phyloP scores from a whole-genome alignment of 2,329 filamentous ascomycete species.

The Trichoderma aggressivum region DNA sequence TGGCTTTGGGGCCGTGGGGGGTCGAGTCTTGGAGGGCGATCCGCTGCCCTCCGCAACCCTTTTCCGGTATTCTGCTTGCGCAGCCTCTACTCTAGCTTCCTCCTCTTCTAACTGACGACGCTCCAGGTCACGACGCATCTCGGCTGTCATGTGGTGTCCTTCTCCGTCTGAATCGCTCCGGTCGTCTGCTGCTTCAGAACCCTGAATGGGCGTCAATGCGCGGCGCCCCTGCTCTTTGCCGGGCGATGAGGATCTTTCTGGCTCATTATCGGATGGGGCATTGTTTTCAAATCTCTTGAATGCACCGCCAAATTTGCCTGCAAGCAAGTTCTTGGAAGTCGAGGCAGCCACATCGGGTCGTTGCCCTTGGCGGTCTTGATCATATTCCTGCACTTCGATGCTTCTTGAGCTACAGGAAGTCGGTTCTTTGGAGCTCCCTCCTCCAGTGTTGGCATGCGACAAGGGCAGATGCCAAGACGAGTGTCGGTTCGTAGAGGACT shows the following conservation, averaged over 20 bases:
- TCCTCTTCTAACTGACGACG: conserved; percentile 77
- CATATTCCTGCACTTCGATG: conserved; percentile 48
- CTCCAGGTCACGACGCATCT: conserved; percentile 87
- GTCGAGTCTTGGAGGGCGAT: conserved; percentile 36
- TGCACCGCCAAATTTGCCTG: conserved; percentile 85
- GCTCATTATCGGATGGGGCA: conserved; percentile 26
- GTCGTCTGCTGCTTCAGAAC: conserved; percentile 64
- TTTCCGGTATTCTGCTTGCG: conserved; percentile 82
- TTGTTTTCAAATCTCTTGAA: conserved; percentile 84
- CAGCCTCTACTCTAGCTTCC: conserved; percentile 83
- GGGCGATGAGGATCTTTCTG: conserved; percentile 46
- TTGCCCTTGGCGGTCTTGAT: conserved; percentile 57
- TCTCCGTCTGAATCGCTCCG: conserved; percentile 60
- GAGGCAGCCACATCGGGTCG: conserved; percentile 69
- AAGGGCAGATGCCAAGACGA: conserved; percentile 35
- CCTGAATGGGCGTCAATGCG: conserved; percentile 67
- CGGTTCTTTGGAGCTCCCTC: conserved; percentile 62
- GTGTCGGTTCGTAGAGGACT: conserved; percentile 21
- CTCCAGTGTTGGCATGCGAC: conserved; percentile 36
- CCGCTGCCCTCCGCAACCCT: conserved; percentile 56
- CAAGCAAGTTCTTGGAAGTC: conserved; percentile 77
- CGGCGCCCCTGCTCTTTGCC: conserved; percentile 46
- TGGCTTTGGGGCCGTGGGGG: conserved; percentile 44
- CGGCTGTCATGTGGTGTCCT: conserved; percentile 69
- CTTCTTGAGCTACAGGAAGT: conserved; percentile 76